A percentile compares a stretch with the other conserved stretches of the same genome.
phyloP scores from a whole-genome alignment of 192 early-diverging fungal species.

The Allomyces javanicus region DNA sequence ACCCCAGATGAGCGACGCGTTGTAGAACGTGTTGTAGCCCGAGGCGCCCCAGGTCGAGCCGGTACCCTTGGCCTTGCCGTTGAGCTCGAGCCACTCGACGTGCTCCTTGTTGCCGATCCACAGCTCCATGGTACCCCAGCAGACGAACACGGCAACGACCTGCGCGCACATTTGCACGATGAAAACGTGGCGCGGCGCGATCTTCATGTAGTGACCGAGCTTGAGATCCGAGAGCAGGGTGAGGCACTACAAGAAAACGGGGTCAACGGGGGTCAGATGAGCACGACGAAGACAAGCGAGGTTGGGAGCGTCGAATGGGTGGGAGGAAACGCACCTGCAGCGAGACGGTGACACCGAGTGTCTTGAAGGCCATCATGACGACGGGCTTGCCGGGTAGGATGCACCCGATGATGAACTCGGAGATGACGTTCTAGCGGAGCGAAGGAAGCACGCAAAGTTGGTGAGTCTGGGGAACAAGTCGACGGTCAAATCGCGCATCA shows the following conservation, averaged over 20 bases:
- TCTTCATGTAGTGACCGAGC: constrained; percentile 49
- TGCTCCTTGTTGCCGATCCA: constrained; percentile 16
- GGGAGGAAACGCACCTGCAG: constrained; percentile 1
- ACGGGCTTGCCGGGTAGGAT: constrained; percentile 38
- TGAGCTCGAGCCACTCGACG: background rate
- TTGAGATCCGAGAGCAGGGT: constrained; percentile 37
- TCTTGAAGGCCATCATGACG: constrained; percentile 51
- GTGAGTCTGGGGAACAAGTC: too few species aligned
- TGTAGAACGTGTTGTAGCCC: constrained; percentile 29
- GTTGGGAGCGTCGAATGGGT: background rate
- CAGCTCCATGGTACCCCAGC: constrained; percentile 22
- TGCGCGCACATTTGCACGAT: constrained; percentile 34
- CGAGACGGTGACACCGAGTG: constrained; percentile 31
- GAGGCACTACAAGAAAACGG: constrained; percentile 7
- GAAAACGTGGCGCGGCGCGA: constrained; percentile 44
- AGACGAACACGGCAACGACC: constrained; percentile 31
- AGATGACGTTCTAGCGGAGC: constrained; percentile 20
- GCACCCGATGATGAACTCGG: constrained; percentile 39
- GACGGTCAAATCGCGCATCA: too few species aligned
- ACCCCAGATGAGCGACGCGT: constrained; percentile 63
- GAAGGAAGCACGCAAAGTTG: too few species aligned
- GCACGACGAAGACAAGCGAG: too few species aligned
- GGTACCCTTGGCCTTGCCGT: background rate
- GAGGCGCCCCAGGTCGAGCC: background rate
- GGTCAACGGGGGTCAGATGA: too few species aligned